These are phyloP conservation scores for Cornus florida DNA, from an alignment of 148 eudicot genomes.

Conservation along the genomic window DNA sequence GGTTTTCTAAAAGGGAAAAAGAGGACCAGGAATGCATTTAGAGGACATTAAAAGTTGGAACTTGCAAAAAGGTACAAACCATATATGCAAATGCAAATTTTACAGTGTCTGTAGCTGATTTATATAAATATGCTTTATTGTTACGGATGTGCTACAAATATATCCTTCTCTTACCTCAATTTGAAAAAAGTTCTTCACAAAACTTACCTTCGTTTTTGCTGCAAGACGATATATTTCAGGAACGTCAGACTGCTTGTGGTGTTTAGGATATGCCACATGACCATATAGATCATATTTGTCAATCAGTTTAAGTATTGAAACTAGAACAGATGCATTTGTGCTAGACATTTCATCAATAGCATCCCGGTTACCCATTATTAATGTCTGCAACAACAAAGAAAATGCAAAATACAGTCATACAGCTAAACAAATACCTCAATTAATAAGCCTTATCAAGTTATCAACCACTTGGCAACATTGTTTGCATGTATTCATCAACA, in stretches of 20 bases:
- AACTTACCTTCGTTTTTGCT: constrained; percentile 86
- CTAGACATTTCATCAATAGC: constrained; percentile 90
- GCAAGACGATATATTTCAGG: constrained; percentile 98
- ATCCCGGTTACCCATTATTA: constrained; percentile 96
- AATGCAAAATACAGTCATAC: constrained; percentile 15
- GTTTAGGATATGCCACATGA: constrained; percentile 98
- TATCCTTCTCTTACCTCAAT: background rate
- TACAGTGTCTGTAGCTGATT: background rate
- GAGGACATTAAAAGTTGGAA: background rate
- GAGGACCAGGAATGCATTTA: background rate
- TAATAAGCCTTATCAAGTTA: constrained; percentile 9
- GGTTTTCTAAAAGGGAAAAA: no score
- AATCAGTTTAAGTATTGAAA: constrained; percentile 83
- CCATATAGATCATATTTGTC: constrained; percentile 98
- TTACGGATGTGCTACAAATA: background rate
- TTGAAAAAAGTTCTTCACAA: background rate
- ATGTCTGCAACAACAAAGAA: constrained; percentile 44
- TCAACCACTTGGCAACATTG: constrained; percentile 5
- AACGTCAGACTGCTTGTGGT: constrained; percentile 91
- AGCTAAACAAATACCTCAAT: background rate
- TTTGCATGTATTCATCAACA: background rate
- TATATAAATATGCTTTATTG: background rate
- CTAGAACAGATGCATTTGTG: constrained; percentile 82
- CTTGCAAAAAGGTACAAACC: background rate
- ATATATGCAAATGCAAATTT: background rate